These are phyloP conservation scores for Diplotaxis tenuifolia DNA, from an alignment of 345 rosid genomes.

Conservation along the genomic window DNA sequence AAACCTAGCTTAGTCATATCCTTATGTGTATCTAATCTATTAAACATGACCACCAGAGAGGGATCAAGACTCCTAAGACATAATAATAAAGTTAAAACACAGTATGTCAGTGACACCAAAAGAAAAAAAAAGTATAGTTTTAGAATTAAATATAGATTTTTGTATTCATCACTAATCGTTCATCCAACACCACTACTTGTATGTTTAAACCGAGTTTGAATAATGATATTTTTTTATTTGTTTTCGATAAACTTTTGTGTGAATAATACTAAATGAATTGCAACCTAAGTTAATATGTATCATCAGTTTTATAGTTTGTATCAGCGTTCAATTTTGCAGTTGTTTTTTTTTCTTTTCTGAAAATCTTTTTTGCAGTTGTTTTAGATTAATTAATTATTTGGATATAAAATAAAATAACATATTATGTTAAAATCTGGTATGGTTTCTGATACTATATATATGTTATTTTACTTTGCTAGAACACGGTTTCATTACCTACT, in stretches of 20 bases:
- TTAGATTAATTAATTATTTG: not conserved
- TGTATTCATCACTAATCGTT: not conserved
- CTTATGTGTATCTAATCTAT: not conserved
- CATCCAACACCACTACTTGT: not conserved
- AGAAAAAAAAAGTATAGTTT: not conserved
- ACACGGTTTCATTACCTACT: not conserved
- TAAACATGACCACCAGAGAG: not conserved
- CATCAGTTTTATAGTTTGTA: too few species aligned
- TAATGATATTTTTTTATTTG: not conserved
- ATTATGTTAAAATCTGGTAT: not conserved
- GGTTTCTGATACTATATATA: not conserved
- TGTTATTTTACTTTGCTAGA: not conserved
- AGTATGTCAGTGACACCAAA: conserved; percentile 3
- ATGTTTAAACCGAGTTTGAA: not conserved
- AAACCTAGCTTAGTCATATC: conserved; percentile 29
- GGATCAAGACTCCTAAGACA: conserved; percentile 9
- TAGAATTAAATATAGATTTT: not conserved
- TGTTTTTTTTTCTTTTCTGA: too few species aligned
- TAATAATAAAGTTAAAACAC: conserved; percentile 13
- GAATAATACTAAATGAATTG: too few species aligned
- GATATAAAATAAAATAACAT: not conserved
- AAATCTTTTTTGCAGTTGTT: too few species aligned
- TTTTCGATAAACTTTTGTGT: too few species aligned
- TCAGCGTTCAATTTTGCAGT: too few species aligned
- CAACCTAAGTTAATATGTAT: too few species aligned